These are phyloP conservation scores for Omphalotus guepiniiformis DNA, from an alignment of 768 basidiomycete genomes.

Conservation along the genomic window DNA sequence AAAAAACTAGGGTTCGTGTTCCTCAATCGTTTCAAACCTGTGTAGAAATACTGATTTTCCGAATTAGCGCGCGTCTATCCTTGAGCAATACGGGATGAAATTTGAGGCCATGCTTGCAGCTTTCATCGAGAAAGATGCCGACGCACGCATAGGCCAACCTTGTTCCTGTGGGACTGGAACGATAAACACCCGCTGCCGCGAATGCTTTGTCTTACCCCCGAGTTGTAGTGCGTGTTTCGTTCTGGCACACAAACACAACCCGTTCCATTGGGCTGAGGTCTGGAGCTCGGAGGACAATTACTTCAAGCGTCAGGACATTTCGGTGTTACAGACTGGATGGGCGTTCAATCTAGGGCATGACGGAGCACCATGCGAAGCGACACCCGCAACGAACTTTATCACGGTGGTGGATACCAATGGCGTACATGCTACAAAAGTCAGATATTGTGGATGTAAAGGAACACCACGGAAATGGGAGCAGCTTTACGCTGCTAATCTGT, in stretches of 20 bases:
- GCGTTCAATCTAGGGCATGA: neutral
- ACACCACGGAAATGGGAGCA: conserved; percentile 5
- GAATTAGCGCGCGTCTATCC: no score
- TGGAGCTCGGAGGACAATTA: neutral
- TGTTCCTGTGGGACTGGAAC: neutral
- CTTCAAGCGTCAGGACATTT: neutral
- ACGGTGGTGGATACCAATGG: conserved; percentile 10
- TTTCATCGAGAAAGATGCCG: neutral
- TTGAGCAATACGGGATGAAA: no score
- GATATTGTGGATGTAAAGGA: conserved; percentile 4
- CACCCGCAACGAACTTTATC: neutral
- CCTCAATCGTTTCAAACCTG: no score
- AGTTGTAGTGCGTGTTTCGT: neutral
- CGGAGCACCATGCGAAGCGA: neutral
- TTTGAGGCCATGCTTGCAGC: no score
- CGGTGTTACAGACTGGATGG: neutral
- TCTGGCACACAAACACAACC: neutral
- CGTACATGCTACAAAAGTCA: conserved; percentile 1
- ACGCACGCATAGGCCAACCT: neutral
- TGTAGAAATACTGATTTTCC: no score
- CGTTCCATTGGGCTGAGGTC: neutral
- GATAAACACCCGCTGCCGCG: neutral
- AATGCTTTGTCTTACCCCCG: neutral
- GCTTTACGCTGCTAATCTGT: conserved; percentile 6
- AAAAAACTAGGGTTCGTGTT: no score